Evolutionary conservation across 2,329 filamentous ascomycete genomes (phyloP), one percentile per base, ranked within the genome.

Genomic region (Diplodia mutila): DNA sequence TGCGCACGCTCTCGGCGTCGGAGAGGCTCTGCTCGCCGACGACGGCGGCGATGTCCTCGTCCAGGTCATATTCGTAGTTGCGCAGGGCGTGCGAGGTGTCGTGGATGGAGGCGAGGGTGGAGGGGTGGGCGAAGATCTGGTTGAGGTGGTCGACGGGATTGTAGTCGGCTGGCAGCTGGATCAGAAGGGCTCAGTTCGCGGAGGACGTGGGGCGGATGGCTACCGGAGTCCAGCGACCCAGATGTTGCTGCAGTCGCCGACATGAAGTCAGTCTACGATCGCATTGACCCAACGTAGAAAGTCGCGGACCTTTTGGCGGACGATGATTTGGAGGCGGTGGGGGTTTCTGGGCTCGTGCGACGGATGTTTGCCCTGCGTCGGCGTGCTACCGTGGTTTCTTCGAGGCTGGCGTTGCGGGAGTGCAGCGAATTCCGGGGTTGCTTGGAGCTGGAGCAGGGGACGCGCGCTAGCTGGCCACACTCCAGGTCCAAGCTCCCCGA

Each of bases 121-220:
- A 92, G 0, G 94, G 91, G 75, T 97, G 92, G 61, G 93, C 90
- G 84, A 99, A 99, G 74, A 99, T 90, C 70, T 91, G 85, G 82
- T 99, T 98, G 67, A 99, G 86, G 80, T 99, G 93, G 73, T 92
- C 87, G 77, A 98, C 90, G 65, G 95, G 93, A 78, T 98, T 91
- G 82, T 97, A 98, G 79, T 97, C 90, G 79, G 86, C 89, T 91
- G 71, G n/a, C 61, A 61, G 70, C 64, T 32, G 54, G 21, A 46
- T 67, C 54, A 67, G 65, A 65, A 54, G 61, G 61, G 32, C 34
- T 52, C 46, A 42, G 42, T 25, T 14, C 32, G 46, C 23, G 34
- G 27, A 37, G 55, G 51, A 32, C 42, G 32, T 32, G 42, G 61
- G 46, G 70, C 54, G 67, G 61, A 39, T 25, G 68, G 69, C 67